phyloP scores from a whole-genome alignment of 441 rosid genomes.

The Theobroma grandiflorum region DNA sequence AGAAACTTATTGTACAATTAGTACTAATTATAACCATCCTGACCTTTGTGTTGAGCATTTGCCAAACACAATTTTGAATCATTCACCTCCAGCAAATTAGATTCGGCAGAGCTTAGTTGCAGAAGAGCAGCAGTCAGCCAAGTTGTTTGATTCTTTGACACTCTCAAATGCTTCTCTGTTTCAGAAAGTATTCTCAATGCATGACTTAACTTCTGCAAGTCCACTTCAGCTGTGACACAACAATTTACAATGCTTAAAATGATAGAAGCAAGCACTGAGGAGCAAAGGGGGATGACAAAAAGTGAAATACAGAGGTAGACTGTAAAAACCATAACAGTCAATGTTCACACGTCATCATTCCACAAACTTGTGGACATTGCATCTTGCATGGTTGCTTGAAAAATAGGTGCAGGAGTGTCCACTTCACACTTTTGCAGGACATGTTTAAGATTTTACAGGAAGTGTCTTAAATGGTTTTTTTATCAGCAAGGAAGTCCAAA shows the following conservation, averaged over 20 bases:
- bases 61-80: constrained; percentile 52
- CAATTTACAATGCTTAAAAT: constrained; percentile 20
- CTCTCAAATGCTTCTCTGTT: constrained; percentile 91
- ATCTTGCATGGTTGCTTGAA: neutral
- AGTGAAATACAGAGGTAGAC: neutral
- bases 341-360: neutral
- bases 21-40: constrained; percentile 20
- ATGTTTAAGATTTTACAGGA: neutral
- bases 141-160: constrained; percentile 83
- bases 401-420: neutral
- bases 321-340: neutral
- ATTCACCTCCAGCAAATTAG: constrained; percentile 51
- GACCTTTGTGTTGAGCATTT: constrained; percentile 62
- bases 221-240: constrained; percentile 69
- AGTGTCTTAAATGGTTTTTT: neutral
- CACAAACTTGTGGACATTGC: neutral
- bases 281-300: neutral
- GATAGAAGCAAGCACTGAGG: neutral
- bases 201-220: constrained; percentile 69
- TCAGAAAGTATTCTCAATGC: constrained; percentile 89
- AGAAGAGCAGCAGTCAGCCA: constrained; percentile 96
- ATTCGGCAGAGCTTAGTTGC: constrained; percentile 73
- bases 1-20: neutral
- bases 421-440: neutral
- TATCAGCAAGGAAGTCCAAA: neutral